A percentile compares a stretch with the other conserved stretches of the same genome.
Conservation (phyloP, 257 asterid species). For the Solanum peruvianum region DNA sequence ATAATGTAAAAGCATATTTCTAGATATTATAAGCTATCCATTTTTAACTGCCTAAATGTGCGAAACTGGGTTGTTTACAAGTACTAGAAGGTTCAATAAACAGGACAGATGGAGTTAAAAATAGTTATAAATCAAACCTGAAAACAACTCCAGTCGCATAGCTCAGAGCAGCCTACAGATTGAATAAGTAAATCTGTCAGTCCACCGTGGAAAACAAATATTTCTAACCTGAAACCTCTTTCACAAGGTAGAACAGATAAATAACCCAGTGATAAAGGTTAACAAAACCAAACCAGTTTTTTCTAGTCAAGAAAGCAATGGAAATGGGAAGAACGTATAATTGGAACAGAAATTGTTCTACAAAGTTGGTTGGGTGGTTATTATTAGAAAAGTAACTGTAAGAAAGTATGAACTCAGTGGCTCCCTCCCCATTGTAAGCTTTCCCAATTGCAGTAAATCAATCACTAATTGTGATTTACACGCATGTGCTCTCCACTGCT, state of each 20-base stretch:
- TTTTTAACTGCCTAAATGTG: neutral
- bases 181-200: slow-evolving; percentile 4
- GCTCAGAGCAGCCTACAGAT: slow-evolving; percentile 28
- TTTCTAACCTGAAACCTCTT: neutral
- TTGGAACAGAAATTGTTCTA: neutral
- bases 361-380: neutral
- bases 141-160: slow-evolving; percentile 25
- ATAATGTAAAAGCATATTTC: neutral
- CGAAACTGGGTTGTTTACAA: neutral
- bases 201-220: neutral
- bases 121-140: slow-evolving; percentile 12
- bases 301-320: neutral
- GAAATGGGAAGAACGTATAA: neutral
- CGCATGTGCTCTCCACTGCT: neutral
- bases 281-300: neutral
- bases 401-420: neutral
- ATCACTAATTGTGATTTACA: neutral
- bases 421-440: neutral
- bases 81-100: neutral
- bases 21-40: neutral
- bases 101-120: neutral
- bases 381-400: neutral
- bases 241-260: neutral
- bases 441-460: neutral
- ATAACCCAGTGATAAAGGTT: neutral